A percentile compares a stretch with the other conserved stretches of the same genome.
These are phyloP conservation scores for Pichia sp. DNA, from an alignment of 1,139 yeast genomes.

Conservation along the genomic window DNA sequence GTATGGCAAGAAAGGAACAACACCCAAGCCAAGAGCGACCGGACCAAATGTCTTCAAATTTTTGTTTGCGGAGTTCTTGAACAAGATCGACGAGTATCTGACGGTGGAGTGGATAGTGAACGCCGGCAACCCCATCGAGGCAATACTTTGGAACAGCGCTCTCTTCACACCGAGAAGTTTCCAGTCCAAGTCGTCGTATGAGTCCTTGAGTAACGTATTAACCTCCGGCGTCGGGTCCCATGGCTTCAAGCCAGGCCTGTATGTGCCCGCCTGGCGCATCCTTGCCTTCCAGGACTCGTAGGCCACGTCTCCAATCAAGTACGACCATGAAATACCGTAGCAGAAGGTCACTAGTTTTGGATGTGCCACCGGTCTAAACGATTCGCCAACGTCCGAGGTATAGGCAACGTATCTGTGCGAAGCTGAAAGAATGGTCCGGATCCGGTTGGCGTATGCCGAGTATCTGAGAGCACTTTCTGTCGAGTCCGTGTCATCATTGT, in stretches of 20 bases:
- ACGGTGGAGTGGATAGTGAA: constrained; percentile 80
- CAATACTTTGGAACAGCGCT: constrained; percentile 74
- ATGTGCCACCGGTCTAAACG: constrained; percentile 82
- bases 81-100: constrained; percentile 38
- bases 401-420: constrained; percentile 85
- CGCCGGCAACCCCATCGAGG: constrained; percentile 86
- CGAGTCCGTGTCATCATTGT: constrained; percentile 7
- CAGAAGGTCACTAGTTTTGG: constrained; percentile 61
- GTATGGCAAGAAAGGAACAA: constrained; percentile 76
- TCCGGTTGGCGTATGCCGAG: constrained; percentile 76
- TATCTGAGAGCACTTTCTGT: constrained; percentile 48
- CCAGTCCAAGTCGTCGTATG: constrained; percentile 55
- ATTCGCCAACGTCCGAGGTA: constrained; percentile 84
- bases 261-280: constrained; percentile 63
- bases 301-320: constrained; percentile 73
- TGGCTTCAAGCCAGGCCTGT: constrained; percentile 59
- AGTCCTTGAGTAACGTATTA: constrained; percentile 39
- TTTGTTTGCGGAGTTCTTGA: constrained; percentile 11
- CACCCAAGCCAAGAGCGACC: constrained; percentile 68
- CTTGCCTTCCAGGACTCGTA: constrained; percentile 75
- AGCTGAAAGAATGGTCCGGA: constrained; percentile 65
- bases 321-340: constrained; percentile 75
- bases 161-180: constrained; percentile 60
- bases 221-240: constrained; percentile 55
- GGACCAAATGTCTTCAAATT: constrained; percentile 46